A percentile compares a stretch with the other conserved stretches of the same genome.
Evolutionary conservation across 805 yeast species (phyloP).

Genomic region (Tetrapisispora fleetii): DNA sequence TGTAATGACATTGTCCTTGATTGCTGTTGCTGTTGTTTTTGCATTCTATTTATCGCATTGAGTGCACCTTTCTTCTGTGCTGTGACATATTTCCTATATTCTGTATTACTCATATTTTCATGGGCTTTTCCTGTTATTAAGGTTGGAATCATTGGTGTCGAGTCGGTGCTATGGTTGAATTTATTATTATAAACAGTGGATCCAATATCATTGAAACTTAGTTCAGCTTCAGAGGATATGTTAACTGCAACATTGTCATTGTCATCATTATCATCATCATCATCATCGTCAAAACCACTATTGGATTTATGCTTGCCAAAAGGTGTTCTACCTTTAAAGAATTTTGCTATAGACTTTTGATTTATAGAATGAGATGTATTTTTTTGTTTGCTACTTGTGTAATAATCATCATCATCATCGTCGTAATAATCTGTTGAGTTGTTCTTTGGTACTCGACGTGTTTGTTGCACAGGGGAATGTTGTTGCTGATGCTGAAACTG

Average conservation of each 20-base stretch:
- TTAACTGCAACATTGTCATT: constrained; percentile 30
- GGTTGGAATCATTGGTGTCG: constrained; percentile 72
- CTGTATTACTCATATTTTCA: constrained; percentile 37
- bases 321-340: constrained; percentile 15
- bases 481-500: constrained; percentile 6
- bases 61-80: constrained; percentile 53
- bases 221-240: constrained; percentile 24
- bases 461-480: neutral
- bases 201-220: constrained; percentile 56
- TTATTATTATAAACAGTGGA: constrained; percentile 48
- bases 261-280: constrained; percentile 31
- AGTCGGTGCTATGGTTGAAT: constrained; percentile 46
- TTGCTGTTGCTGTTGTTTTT: constrained; percentile 28
- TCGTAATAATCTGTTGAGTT: neutral
- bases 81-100: constrained; percentile 61
- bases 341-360: constrained; percentile 17
- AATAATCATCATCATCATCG: neutral
- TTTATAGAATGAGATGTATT: constrained; percentile 4
- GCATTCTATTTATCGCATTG: constrained; percentile 32
- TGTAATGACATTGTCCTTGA: constrained; percentile 41
- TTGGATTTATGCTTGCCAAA: constrained; percentile 20
- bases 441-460: neutral
- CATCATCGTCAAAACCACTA: constrained; percentile 32
- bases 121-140: constrained; percentile 31
- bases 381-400: neutral